These are phyloP conservation scores for Cyclotella baltica DNA, from an alignment of 108 stramenopile species.

Conservation along the genomic window DNA sequence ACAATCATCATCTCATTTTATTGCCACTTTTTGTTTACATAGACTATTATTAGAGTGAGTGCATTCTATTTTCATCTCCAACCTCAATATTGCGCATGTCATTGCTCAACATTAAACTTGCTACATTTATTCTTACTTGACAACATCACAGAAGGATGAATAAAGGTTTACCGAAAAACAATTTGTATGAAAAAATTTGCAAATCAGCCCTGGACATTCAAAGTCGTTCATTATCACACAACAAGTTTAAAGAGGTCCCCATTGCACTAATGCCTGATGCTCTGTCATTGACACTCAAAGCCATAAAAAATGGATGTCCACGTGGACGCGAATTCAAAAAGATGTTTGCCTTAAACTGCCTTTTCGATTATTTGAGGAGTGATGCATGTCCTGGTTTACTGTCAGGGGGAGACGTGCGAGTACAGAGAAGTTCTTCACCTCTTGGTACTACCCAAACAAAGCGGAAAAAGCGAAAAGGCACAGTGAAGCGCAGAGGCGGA, in stretches of 20 bases:
- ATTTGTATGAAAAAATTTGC: background rate
- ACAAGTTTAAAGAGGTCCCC: background rate
- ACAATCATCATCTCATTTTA: background rate
- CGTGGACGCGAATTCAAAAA: background rate
- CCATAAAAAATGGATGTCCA: background rate
- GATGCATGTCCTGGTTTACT: background rate
- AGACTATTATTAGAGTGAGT: too few species aligned
- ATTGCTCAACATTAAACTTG: background rate
- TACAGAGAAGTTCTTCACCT: background rate
- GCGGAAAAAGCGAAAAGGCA: too few species aligned
- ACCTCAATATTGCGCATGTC: background rate
- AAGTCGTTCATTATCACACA: background rate
- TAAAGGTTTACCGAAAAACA: background rate
- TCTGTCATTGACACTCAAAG: conserved; percentile 3
- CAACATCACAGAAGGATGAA: too few species aligned
- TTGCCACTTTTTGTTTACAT: too few species aligned
- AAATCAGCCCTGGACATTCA: background rate
- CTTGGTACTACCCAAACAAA: too few species aligned
- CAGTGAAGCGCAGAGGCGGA: too few species aligned
- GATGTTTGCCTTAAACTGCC: background rate
- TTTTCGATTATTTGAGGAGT: background rate
- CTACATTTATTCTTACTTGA: background rate
- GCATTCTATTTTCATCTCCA: too few species aligned
- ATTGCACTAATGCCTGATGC: background rate
- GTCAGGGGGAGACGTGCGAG: background rate